phyloP scores from a whole-genome alignment of 306 rosid genomes.

The Cucurbita pepo region DNA sequence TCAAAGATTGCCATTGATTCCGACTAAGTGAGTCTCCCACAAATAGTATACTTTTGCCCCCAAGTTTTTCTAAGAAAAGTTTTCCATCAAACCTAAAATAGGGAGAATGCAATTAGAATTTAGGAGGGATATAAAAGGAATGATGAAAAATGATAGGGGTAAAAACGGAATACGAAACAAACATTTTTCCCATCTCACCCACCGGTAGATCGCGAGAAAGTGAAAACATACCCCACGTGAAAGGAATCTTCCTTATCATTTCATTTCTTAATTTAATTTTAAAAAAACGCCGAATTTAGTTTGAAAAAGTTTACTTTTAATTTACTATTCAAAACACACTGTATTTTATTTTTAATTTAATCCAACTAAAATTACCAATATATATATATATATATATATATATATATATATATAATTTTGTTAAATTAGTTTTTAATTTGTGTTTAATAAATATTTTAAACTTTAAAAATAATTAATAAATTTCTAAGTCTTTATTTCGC shows the following conservation, averaged over 20 bases:
- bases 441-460: no score
- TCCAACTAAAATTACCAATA: no score
- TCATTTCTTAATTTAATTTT: neutral
- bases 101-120: neutral
- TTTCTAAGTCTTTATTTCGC: no score
- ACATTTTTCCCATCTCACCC: neutral
- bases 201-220: neutral
- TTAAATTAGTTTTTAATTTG: no score
- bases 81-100: slow-evolving; percentile 37
- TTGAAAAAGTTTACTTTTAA: neutral
- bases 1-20: slow-evolving; percentile 85
- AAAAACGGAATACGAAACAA: neutral
- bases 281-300: neutral
- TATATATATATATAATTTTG: no score
- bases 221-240: neutral
- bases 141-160: neutral
- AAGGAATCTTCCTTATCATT: slow-evolving; percentile 3
- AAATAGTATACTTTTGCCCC: slow-evolving; percentile 75
- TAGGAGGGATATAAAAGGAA: neutral
- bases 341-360: no score
- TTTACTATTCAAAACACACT: no score
- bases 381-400: no score
- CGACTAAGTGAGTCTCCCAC: slow-evolving; percentile 83
- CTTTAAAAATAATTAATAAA: no score
- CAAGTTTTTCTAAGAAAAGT: slow-evolving; percentile 38